phyloP scores from a whole-genome alignment of 1,139 yeast species.

The Yamadazyma jaroonii region DNA sequence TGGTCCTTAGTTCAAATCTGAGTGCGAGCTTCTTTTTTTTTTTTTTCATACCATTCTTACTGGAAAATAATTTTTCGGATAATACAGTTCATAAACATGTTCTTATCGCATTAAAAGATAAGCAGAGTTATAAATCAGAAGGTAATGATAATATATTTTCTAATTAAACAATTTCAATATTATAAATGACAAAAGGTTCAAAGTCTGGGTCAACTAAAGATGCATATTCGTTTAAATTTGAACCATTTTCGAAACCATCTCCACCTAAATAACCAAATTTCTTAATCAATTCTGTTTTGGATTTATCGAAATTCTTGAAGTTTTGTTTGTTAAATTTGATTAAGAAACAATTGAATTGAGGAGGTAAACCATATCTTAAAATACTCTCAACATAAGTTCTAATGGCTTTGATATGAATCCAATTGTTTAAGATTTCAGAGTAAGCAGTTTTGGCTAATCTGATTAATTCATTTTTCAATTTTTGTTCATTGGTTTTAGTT shows the following conservation, averaged over 20 bases:
- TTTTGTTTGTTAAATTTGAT: constrained; percentile 42
- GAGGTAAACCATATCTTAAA: constrained; percentile 94
- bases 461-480: constrained; percentile 72
- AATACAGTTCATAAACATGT: too few species aligned
- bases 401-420: constrained; percentile 81
- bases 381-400: constrained; percentile 63
- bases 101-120: too few species aligned
- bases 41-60: too few species aligned
- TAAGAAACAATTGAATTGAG: constrained; percentile 72
- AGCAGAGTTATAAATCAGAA: too few species aligned
- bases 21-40: constrained; percentile 58
- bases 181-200: constrained; percentile 90
- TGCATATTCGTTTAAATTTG: constrained; percentile 79
- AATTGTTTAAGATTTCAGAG: constrained; percentile 75
- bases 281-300: constrained; percentile 64
- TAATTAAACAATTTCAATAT: constrained; percentile 35
- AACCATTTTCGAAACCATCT: constrained; percentile 68
- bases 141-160: neutral
- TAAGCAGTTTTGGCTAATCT: constrained; percentile 86
- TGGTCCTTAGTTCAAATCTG: constrained; percentile 87
- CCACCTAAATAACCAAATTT: constrained; percentile 92
- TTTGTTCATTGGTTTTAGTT: constrained; percentile 71
- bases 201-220: constrained; percentile 90
- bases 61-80: constrained; percentile 1
- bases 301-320: constrained; percentile 47